Percentiles rank a stretch among this genome's conserved stretches.
Conservation (phyloP, 169 alveolate genomes). For the Ichthyophthirius multifiliis region DNA sequence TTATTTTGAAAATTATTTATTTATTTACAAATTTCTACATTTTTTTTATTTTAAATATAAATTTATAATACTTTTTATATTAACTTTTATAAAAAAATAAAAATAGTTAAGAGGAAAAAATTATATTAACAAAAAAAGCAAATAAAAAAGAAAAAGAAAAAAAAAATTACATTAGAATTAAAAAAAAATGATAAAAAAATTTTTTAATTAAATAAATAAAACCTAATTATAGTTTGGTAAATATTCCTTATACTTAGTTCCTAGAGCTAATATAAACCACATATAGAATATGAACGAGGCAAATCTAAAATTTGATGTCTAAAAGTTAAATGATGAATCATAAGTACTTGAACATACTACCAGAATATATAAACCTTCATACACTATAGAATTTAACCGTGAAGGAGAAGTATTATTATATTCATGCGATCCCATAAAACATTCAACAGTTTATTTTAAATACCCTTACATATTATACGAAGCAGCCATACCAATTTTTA, state of each 20-base stretch:
- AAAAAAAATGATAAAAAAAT: not conserved
- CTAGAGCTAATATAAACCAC: constrained; percentile 9
- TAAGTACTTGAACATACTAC: constrained; percentile 45
- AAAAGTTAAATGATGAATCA: constrained; percentile 24
- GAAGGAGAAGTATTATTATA: constrained; percentile 67
- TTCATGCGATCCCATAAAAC: constrained; percentile 64
- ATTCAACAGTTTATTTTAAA: constrained; percentile 55
- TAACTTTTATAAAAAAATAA: not conserved
- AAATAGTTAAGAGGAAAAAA: not conserved
- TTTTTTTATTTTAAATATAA: no score
- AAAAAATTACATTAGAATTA: not conserved
- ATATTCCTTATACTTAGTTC: not conserved
- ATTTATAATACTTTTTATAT: not conserved
- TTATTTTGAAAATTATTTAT: not conserved
- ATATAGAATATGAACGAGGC: constrained; percentile 37
- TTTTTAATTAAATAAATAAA: not conserved
- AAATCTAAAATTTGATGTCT: constrained; percentile 11
- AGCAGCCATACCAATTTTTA: constrained; percentile 53
- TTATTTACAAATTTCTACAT: not conserved
- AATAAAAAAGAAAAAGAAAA: not conserved
- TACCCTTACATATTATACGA: constrained; percentile 66
- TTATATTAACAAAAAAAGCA: not conserved
- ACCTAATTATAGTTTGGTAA: not conserved
- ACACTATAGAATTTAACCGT: constrained; percentile 70
- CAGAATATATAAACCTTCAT: constrained; percentile 66